Evolutionary conservation across 768 basidiomycete species (phyloP).

Genomic region (Tulasnella calospora): DNA sequence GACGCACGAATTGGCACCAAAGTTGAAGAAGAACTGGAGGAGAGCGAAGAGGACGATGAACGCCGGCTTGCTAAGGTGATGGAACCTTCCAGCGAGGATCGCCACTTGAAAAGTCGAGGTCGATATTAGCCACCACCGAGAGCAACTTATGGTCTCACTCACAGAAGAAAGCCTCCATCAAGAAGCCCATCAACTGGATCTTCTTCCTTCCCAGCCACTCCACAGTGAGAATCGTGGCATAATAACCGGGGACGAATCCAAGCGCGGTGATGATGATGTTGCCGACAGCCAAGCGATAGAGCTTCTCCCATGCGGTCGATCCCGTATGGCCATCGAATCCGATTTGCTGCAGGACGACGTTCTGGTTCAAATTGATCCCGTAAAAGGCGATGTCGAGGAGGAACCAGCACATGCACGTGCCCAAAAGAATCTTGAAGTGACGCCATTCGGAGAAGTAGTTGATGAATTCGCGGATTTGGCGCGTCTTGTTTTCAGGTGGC

Average conservation of each 20-base stretch:
- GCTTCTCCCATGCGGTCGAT: constrained; percentile 51
- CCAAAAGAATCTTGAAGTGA: constrained; percentile 61
- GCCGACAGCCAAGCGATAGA: constrained; percentile 64
- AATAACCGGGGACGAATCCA: constrained; percentile 79
- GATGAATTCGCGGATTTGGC: constrained; percentile 47
- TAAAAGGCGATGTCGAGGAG: constrained; percentile 62
- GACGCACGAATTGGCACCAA: constrained; percentile 63
- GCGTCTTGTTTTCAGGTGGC: not conserved
- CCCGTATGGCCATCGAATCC: constrained; percentile 58
- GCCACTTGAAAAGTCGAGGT: constrained; percentile 43
- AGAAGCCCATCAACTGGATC: constrained; percentile 73
- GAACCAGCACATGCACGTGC: constrained; percentile 69
- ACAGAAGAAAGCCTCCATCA: constrained; percentile 65
- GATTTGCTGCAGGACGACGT: constrained; percentile 69
- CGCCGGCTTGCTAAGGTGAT: constrained; percentile 48
- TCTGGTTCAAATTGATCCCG: constrained; percentile 44
- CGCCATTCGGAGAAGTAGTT: constrained; percentile 68
- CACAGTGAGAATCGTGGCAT: constrained; percentile 60
- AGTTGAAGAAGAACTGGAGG: constrained; percentile 76
- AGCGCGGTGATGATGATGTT: constrained; percentile 67
- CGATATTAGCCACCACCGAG: not conserved
- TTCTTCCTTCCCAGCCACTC: constrained; percentile 68
- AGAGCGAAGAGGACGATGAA: constrained; percentile 72
- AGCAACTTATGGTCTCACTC: constrained; percentile 28
- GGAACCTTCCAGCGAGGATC: constrained; percentile 64